Evolutionary conservation across 2,329 filamentous ascomycete genomes (phyloP).

Genomic region (Berkeleyomyces basicola): DNA sequence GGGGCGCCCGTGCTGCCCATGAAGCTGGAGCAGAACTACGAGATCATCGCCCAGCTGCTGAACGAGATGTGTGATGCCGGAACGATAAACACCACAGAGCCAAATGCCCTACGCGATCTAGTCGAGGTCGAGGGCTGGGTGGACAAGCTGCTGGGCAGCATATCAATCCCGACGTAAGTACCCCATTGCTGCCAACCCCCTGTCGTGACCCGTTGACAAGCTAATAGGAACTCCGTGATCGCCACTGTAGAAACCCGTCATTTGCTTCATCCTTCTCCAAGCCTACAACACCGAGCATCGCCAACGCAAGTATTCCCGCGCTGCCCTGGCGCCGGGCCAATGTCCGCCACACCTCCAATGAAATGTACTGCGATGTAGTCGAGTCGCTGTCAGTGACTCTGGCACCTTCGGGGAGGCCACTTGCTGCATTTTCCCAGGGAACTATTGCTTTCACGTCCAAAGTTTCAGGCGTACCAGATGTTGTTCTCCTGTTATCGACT

Average conservation of each 20-base stretch:
- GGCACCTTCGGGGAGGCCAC: conserved; percentile 72
- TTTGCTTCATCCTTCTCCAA: conserved; percentile 24
- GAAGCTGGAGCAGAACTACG: conserved; percentile 80
- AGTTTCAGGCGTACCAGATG: conserved; percentile 83
- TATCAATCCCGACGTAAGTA: conserved; percentile 59
- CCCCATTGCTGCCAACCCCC: background rate
- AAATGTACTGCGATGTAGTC: conserved; percentile 89
- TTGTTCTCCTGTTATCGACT: conserved; percentile 64
- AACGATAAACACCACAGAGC: conserved; percentile 75
- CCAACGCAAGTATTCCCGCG: conserved; percentile 32
- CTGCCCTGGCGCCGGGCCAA: conserved; percentile 83
- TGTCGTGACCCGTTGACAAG: conserved; percentile 9
- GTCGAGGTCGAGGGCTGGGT: conserved; percentile 86
- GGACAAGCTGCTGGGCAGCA: conserved; percentile 73
- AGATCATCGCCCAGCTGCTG: conserved; percentile 82
- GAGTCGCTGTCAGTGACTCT: conserved; percentile 79
- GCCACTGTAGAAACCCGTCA: conserved; percentile 24
- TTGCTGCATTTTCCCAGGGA: conserved; percentile 76
- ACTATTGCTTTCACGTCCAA: conserved; percentile 92
- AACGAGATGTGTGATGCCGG: conserved; percentile 95
- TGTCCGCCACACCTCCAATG: conserved; percentile 90
- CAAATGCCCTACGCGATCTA: conserved; percentile 77
- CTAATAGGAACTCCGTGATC: background rate
- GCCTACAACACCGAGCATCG: conserved; percentile 25
- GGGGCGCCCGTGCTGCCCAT: conserved; percentile 69